Evolutionary conservation across 768 basidiomycete species (phyloP).

Genomic region (Phaeolepiota aurea): DNA sequence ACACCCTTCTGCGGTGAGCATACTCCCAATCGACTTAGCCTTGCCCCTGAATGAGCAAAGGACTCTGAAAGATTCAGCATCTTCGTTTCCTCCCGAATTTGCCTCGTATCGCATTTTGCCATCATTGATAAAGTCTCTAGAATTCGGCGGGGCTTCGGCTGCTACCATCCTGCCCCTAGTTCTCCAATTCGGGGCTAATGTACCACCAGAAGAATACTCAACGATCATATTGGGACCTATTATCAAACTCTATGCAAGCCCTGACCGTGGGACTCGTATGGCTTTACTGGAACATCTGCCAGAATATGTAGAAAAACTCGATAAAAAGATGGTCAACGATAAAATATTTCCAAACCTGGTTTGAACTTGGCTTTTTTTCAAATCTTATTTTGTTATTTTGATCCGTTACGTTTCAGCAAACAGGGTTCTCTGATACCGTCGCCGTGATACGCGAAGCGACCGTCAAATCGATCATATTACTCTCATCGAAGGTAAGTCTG

Average conservation of each 20-base stretch:
- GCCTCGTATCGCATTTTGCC: slow-evolving; percentile 82
- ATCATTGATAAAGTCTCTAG: slow-evolving; percentile 68
- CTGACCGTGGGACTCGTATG: slow-evolving; percentile 92
- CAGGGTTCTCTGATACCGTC: slow-evolving; percentile 92
- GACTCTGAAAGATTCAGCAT: slow-evolving; percentile 69
- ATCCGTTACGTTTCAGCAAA: slow-evolving; percentile 52
- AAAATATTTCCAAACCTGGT: slow-evolving; percentile 93
- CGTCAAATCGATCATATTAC: slow-evolving; percentile 73
- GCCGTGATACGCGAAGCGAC: slow-evolving; percentile 93
- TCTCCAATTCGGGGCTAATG: slow-evolving; percentile 66
- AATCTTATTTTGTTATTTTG: neutral
- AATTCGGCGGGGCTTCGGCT: slow-evolving; percentile 73
- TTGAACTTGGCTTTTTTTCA: slow-evolving; percentile 18
- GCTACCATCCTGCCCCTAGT: slow-evolving; percentile 77
- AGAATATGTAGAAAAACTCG: slow-evolving; percentile 81
- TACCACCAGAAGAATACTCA: slow-evolving; percentile 63
- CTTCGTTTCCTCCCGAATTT: slow-evolving; percentile 83
- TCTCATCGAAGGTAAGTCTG: slow-evolving; percentile 72
- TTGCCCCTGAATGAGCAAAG: slow-evolving; percentile 25
- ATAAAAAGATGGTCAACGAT: slow-evolving; percentile 76
- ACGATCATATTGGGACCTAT: slow-evolving; percentile 68
- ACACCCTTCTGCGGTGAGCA: slow-evolving; percentile 54
- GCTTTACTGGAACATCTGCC: slow-evolving; percentile 81
- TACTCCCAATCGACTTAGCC: neutral
- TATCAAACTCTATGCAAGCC: slow-evolving; percentile 76